Evolutionary conservation across 768 basidiomycete species (phyloP).

Genomic region (Termitomyces sp.): DNA sequence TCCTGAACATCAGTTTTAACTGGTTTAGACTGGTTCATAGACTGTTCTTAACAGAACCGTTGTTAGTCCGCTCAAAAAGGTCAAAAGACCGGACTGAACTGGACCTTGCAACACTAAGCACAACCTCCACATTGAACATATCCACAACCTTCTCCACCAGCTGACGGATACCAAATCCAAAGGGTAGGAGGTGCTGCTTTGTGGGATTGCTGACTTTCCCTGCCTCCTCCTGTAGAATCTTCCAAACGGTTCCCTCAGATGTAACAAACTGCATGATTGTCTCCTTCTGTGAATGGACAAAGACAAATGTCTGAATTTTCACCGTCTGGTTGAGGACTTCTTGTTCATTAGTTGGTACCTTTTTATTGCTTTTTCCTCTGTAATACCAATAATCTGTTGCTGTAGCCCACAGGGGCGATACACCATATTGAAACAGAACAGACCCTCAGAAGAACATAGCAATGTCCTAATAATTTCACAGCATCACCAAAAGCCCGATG

Average conservation of each 20-base stretch:
- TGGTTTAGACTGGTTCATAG: too few relatives aligned
- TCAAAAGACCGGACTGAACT: too few relatives aligned
- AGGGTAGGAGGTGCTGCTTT: conserved; percentile 86
- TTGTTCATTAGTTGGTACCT: conserved; percentile 98
- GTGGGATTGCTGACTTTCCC: conserved; percentile 79
- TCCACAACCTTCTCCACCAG: conserved; percentile 91
- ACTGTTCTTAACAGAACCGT: too few relatives aligned
- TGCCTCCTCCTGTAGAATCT: conserved; percentile 84
- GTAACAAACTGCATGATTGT: conserved; percentile 95
- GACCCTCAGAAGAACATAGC: conserved; percentile 94
- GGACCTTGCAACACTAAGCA: too few relatives aligned
- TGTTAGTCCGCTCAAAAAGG: too few relatives aligned
- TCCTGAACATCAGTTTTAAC: too few relatives aligned
- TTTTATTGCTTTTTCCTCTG: conserved; percentile 99
- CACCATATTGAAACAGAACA: conserved; percentile 96
- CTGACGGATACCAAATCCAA: conserved; percentile 95
- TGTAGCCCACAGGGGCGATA: conserved; percentile 94
- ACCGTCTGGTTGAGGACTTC: conserved; percentile 85
- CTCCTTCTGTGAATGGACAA: conserved; percentile 98
- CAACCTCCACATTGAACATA: conserved; percentile 96
- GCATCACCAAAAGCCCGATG: conserved; percentile 91
- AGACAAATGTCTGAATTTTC: conserved; percentile 91
- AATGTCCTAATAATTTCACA: conserved; percentile 98
- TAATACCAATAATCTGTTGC: conserved; percentile 96
- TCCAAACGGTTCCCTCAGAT: conserved; percentile 86